These are phyloP conservation scores for Pouteria campechiana DNA, from an alignment of 179 eudicot genomes.

Conservation along the genomic window DNA sequence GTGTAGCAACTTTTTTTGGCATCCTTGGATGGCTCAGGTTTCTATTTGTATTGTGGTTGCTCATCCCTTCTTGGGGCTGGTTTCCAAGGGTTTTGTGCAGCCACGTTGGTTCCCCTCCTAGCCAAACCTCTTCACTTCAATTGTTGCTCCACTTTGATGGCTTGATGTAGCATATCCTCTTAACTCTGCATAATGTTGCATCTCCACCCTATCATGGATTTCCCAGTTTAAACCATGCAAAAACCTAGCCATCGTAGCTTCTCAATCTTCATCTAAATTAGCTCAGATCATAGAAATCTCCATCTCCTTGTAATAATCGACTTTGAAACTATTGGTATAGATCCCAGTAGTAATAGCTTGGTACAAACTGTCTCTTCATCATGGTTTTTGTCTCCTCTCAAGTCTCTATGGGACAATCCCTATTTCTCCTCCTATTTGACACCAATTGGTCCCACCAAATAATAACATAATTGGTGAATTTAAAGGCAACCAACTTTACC, in stretches of 20 bases:
- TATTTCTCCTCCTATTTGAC: background rate
- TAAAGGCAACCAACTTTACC: background rate
- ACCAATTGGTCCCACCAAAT: too few relatives aligned
- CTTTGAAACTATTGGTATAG: background rate
- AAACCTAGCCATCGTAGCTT: background rate
- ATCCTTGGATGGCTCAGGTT: too few relatives aligned
- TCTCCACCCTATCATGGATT: background rate
- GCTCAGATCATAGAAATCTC: background rate
- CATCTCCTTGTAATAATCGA: background rate
- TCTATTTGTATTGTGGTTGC: too few relatives aligned
- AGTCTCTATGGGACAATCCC: background rate
- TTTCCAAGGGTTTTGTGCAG: too few relatives aligned
- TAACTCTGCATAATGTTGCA: background rate
- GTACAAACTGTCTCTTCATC: too few relatives aligned
- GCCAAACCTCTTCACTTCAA: background rate
- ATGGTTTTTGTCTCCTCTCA: too few relatives aligned
- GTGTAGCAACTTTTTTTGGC: background rate
- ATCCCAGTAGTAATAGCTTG: background rate
- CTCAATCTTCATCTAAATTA: background rate
- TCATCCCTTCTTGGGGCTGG: too few relatives aligned
- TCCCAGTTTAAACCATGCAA: background rate
- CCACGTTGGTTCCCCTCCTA: too few relatives aligned
- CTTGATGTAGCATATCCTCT: background rate
- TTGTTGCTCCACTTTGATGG: background rate
- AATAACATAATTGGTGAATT: too few relatives aligned